A percentile compares a stretch with the other conserved stretches of the same genome.
These are phyloP conservation scores for Alternaria postmessia DNA, from an alignment of 2,329 filamentous ascomycete species.

Conservation along the genomic window DNA sequence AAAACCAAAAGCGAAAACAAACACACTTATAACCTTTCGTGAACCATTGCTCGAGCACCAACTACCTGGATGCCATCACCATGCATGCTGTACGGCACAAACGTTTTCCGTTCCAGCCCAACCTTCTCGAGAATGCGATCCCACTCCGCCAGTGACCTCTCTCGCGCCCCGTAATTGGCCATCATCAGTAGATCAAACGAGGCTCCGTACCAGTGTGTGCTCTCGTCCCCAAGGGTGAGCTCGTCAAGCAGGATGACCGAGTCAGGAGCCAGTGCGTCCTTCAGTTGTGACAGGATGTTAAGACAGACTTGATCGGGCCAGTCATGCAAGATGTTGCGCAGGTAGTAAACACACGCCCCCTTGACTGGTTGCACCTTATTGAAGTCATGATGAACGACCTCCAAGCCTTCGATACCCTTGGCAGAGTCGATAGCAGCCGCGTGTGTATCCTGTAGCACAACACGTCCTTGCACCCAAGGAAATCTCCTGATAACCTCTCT, in stretches of 20 bases:
- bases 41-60: background rate
- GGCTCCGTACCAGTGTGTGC: slow-evolving; percentile 12
- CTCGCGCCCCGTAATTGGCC: slow-evolving; percentile 12
- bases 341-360: slow-evolving; percentile 7
- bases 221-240: slow-evolving; percentile 4
- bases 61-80: slow-evolving; percentile 15
- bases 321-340: slow-evolving; percentile 13
- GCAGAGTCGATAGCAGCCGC: slow-evolving; percentile 11
- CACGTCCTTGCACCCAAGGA: slow-evolving; percentile 3
- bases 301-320: slow-evolving; percentile 11
- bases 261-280: slow-evolving; percentile 13
- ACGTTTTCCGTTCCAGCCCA: slow-evolving; percentile 11
- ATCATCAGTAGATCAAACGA: slow-evolving; percentile 15
- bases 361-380: slow-evolving; percentile 8
- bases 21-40: background rate
- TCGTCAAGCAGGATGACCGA: slow-evolving; percentile 13
- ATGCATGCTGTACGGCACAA: slow-evolving; percentile 11
- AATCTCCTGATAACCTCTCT: slow-evolving; percentile 9
- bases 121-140: slow-evolving; percentile 8
- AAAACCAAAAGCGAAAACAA: background rate
- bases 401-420: slow-evolving; percentile 3
- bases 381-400: slow-evolving; percentile 10
- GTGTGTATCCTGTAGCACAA: slow-evolving; percentile 12
- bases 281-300: slow-evolving; percentile 5
- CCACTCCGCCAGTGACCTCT: slow-evolving; percentile 12